Evolutionary conservation across 2,329 filamentous ascomycete species (phyloP), one percentile per base, ranked within the genome.

Genomic region (Aaosphaeria arxii): DNA sequence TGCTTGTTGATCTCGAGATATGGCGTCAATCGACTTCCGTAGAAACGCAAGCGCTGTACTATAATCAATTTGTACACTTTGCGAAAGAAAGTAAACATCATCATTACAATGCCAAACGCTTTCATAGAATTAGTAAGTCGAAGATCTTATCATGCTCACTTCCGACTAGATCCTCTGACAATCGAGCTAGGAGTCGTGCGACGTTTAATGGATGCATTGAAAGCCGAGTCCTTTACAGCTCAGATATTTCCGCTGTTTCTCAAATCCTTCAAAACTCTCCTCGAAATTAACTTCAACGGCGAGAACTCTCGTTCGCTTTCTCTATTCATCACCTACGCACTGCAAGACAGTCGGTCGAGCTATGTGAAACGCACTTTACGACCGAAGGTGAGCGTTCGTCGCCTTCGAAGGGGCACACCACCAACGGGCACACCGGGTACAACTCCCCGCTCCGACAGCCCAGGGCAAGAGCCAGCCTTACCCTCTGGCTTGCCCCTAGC

Each of bases 1-100:
- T 99, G 13, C 78, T 99, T 30, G 89, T 97, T 46, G 94, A 99
- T 69, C 83, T 95, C 56, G 92, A 96, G 61, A 87, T 92, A 17
- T 99, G 94, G 94, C 83, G 92, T 55, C 86, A 84, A 69, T 63
- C 66, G 9, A 88, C 88, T 24, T 86, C 88, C 32, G 67, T 83
- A 5, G 79, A 85, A 13, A 89, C 91, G 0, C 90, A 96, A 63
- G 86, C 88, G 59, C 77, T 96, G 28, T 99, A 97, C 71, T 97
- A 96, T 71, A 85, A 86, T 51, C 94, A 99, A 65, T 97, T 97
- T 62, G 78, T 87, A 52, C 87, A 86, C 0, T 96, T 99, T 72
- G 87, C 89, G 1, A 82, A 87, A n/a, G 86, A 86, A 61, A 96
- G 92, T 77, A 91, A 94, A 64, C 87, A 95, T 62, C 89, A 91